Base-by-base conservation (phyloP, 805 yeast genomes). In the Scheffersomyces ergatensis region DNA sequence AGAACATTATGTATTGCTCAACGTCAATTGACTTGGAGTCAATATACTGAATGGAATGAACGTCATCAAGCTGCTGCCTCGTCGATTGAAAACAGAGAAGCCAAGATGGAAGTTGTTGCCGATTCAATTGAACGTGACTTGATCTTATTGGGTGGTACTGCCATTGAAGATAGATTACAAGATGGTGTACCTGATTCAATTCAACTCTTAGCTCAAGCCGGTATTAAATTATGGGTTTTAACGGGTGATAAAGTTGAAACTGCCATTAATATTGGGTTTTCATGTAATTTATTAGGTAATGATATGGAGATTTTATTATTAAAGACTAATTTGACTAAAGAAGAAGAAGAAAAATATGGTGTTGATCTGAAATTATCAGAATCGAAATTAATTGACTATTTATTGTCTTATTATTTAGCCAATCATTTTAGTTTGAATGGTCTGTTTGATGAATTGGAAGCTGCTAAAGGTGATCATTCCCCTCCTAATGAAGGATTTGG, bases 191-290 rank as follows among this genome's bases (percentile, higher is more conserved):
- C 93, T 2, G 93, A 85, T 51, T 77, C 92, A 13, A 86, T 86
- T 54, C 77, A 82, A 6, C 57, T 80, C 5, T 66, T 86, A 41
- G 85, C 78, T 13, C 70, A 79, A 47, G 93, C 93, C 6, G 93
- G 95, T 58, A 83, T 86, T 41, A 86, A 86, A 59, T 65, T 86
- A 39, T 86, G 95, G 95, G 93, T 86, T 35, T 68, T 86, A 36
- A 86, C 95, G 2, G 95, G 95, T 65, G 95, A 86, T 60, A 85
- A 84, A 60, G 87, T 86, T n/a, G 95, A 86, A 62, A 86, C 95
- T 24, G 95, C 93, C 11, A 85, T 86, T 51, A 86, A 86, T 54
- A 86, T 86, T 68, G 95, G 93, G 3, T 86, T 86, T 56, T 83
- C 90, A 2, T 86, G 95, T 74, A 86, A 86, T 53, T 65, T 86